These are phyloP conservation scores for Amylocarpus encephaloides DNA, from an alignment of 2,329 filamentous ascomycete genomes.

Conservation along the genomic window DNA sequence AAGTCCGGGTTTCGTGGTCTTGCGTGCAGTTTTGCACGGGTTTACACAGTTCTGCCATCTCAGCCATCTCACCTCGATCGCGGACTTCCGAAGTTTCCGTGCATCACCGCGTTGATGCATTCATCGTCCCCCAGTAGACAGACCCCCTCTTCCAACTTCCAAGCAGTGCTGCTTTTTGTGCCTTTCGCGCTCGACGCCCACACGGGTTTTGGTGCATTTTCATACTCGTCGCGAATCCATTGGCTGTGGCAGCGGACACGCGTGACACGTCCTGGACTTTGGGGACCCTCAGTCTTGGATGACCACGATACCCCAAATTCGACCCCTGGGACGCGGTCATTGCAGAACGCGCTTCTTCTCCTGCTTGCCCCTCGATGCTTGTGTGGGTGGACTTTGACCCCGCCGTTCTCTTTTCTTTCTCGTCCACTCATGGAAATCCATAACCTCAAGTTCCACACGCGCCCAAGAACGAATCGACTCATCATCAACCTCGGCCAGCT, in stretches of 20 bases:
- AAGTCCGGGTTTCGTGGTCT: background rate
- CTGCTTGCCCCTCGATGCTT: background rate
- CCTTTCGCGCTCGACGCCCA: background rate
- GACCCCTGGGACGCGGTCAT: background rate
- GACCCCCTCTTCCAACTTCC: background rate
- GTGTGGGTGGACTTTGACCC: background rate
- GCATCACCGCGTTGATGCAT: constrained; percentile 5
- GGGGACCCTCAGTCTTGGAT: background rate
- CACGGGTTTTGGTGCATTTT: background rate
- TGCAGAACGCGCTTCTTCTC: constrained; percentile 2
- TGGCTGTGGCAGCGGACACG: constrained; percentile 15
- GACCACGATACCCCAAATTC: too few species aligned
- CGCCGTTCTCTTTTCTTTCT: background rate
- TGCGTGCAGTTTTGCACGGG: constrained; percentile 2
- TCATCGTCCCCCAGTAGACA: background rate
- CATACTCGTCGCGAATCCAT: constrained; percentile 21
- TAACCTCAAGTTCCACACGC: background rate
- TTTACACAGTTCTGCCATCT: constrained; percentile 4
- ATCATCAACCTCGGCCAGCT: background rate
- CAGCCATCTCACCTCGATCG: constrained; percentile 21
- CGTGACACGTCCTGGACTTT: constrained; percentile 9
- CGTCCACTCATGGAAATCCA: background rate
- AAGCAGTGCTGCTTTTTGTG: constrained; percentile 12
- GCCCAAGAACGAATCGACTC: constrained; percentile 4
- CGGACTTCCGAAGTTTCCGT: constrained; percentile 8